A percentile compares a stretch with the other conserved stretches of the same genome.
Conservation (phyloP, 2,329 filamentous ascomycete species). For the Emmonsiellopsis sp. region DNA sequence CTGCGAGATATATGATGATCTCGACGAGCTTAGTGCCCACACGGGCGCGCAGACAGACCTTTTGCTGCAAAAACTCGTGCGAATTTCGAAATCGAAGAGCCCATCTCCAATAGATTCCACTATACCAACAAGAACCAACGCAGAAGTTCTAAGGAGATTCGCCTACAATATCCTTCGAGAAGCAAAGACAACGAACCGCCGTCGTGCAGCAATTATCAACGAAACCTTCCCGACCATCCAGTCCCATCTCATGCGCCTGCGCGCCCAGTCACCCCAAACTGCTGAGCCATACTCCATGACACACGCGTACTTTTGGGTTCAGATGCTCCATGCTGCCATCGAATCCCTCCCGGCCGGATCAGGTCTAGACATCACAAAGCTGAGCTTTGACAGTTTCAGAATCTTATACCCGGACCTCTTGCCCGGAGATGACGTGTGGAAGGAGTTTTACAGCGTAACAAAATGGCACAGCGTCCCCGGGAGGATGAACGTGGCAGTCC, state of each 20-base stretch:
- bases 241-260: slow-evolving; percentile 2
- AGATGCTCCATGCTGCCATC: slow-evolving; percentile 1
- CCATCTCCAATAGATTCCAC: too few relatives aligned
- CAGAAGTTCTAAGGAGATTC: background rate
- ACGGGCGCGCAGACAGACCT: slow-evolving; percentile 5
- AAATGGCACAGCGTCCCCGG: slow-evolving; percentile 20
- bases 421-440: slow-evolving; percentile 19
- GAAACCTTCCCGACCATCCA: background rate
- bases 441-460: slow-evolving; percentile 15
- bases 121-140: background rate
- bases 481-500: slow-evolving; percentile 18
- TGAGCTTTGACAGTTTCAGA: slow-evolving; percentile 13
- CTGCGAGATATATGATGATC: slow-evolving; percentile 6
- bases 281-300: background rate
- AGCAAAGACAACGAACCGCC: background rate
- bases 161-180: background rate
- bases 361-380: background rate
- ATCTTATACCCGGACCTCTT: slow-evolving; percentile 12
- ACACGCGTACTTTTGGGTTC: slow-evolving; percentile 4
- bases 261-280: background rate
- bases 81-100: background rate
- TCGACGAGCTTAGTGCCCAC: slow-evolving; percentile 1
- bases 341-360: background rate
- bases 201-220: background rate
- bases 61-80: background rate